Evolutionary conservation across 1,284 basidiomycete genomes (phyloP), one percentile per base, ranked within the genome.

Genomic region (Marasmius tenuissimus): DNA sequence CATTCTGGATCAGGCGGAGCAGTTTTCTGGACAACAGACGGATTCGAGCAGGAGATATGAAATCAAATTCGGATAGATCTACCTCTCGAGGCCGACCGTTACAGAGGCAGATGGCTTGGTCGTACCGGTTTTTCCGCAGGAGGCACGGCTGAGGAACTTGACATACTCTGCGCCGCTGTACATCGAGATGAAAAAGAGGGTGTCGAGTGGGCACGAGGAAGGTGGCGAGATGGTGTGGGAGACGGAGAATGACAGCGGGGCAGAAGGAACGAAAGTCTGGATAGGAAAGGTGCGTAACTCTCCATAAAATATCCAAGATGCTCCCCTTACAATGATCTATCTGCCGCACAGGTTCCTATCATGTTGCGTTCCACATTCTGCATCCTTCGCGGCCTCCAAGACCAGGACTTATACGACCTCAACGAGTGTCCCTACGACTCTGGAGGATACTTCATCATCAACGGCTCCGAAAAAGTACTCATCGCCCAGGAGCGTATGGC

Each of bases 401-500:
- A 97, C 58, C 84, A 89, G 63, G 90, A 93, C 69, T 81, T 96
- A 53, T 96, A 91, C 74, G 91, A 95, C 69, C 79, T 98, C 67
- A 97, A 97, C 72, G 97, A 99, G 78, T 99, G 97, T 71, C 97
- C 97, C 1, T 97, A 96, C 72, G 97, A 99, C 76, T 94, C 94
- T 60, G 97, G 97, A 74, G 97, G 97, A 63, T 99, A 99, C 78
- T 99, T 99, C 75, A 94, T 99, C 75, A 98, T 99, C 81, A 99
- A 98, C 70, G 97, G 97, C 34, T 99, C 97, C 1, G 97, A 99
- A 76, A 99, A 99, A 77, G 97, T 99, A 34, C 84, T 99, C 67
- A 99, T 99, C 76, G 97, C 97, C 0, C 97, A 99, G 75, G 97
- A 99, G 76, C 89, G 97, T 58, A 99, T 99, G 96, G 97, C 97